phyloP scores from a whole-genome alignment of 768 basidiomycete species.

The Pleurotus djamor region DNA sequence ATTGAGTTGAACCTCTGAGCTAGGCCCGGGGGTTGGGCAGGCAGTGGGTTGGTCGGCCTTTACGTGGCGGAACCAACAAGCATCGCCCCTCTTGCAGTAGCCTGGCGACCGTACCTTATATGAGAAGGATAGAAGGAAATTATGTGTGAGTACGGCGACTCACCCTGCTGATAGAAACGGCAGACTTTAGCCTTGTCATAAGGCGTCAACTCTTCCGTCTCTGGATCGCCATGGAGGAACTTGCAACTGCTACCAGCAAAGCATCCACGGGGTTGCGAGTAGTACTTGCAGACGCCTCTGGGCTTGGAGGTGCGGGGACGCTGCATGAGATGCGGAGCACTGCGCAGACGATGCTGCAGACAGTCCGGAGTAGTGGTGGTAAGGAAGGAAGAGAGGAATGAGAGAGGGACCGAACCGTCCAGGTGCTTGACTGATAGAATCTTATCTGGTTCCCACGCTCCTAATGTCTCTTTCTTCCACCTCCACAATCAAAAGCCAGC shows the following conservation, averaged over 20 bases:
- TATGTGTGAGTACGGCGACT: conserved; percentile 7
- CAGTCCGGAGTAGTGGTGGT: not conserved
- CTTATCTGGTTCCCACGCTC: not conserved
- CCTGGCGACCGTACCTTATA: conserved; percentile 41
- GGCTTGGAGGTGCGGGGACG: conserved; percentile 70
- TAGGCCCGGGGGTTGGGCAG: not conserved
- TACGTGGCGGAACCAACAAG: conserved; percentile 76
- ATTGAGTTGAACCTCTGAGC: conserved; percentile 10
- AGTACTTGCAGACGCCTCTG: conserved; percentile 71
- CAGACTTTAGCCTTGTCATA: conserved; percentile 74
- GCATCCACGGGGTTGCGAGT: conserved; percentile 63
- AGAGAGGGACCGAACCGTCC: too few species aligned
- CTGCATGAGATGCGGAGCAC: conserved; percentile 13
- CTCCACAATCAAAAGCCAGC: conserved; percentile 67
- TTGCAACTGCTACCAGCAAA: conserved; percentile 69
- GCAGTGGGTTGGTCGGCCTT: conserved; percentile 14
- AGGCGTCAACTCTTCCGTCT: conserved; percentile 48
- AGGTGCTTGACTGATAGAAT: not conserved
- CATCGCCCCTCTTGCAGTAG: conserved; percentile 65
- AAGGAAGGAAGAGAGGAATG: too few species aligned
- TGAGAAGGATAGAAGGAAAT: not conserved
- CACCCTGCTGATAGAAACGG: conserved; percentile 60
- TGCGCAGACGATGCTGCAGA: not conserved
- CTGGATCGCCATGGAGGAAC: conserved; percentile 63
- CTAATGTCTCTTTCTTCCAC: conserved; percentile 79